phyloP scores from a whole-genome alignment of 176 grass and related monocot species.

The Rhynchospora tenuis region DNA sequence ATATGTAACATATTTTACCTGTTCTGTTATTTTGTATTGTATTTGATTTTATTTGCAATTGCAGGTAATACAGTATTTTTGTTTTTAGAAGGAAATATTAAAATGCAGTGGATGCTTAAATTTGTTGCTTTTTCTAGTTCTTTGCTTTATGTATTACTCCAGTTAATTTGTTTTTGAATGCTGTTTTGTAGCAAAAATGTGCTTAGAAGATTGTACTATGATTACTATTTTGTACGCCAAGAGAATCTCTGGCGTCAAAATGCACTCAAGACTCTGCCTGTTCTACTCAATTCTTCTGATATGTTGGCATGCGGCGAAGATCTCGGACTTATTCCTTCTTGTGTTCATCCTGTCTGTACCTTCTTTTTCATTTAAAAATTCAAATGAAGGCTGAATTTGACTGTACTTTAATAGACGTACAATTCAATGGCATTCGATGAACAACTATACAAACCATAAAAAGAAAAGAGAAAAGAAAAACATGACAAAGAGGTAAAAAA shows the following conservation, averaged over 20 bases:
- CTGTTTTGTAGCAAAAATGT: slow-evolving; percentile 89
- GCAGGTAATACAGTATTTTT: neutral
- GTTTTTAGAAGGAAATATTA: neutral
- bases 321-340: slow-evolving; percentile 96
- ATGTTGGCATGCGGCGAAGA: slow-evolving; percentile 99
- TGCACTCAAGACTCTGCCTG: slow-evolving; percentile 95
- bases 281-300: slow-evolving; percentile 84
- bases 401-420: neutral
- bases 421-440: neutral
- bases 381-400: neutral
- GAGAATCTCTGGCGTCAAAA: slow-evolving; percentile 91
- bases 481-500: slow-evolving; percentile 3
- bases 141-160: neutral
- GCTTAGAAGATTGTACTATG: slow-evolving; percentile 82
- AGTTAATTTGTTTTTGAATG: neutral
- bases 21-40: neutral
- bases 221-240: slow-evolving; percentile 95
- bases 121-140: neutral
- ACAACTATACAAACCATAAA: neutral
- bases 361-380: neutral
- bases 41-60: neutral
- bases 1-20: neutral
- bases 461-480: neutral
- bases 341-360: slow-evolving; percentile 89
- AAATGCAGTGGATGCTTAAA: neutral